Evolutionary conservation across 2,329 filamentous ascomycete species (phyloP).

Genomic region (Rutstroemia sp.): DNA sequence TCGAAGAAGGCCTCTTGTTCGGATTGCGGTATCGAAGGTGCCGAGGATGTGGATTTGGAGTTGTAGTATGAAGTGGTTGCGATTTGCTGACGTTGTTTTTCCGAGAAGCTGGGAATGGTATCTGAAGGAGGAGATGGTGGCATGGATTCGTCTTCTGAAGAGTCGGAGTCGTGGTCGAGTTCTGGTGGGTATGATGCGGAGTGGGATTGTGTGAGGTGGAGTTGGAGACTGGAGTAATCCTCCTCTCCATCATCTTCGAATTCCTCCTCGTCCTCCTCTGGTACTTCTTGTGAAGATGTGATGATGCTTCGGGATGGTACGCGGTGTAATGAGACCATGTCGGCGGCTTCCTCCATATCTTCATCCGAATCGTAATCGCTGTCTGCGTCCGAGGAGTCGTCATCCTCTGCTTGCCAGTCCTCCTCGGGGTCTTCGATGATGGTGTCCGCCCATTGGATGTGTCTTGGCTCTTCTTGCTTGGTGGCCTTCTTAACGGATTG

Average conservation of each 20-base stretch:
- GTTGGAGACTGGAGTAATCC: conserved; percentile 56
- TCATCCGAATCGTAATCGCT: conserved; percentile 47
- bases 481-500: conserved; percentile 76
- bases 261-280: conserved; percentile 32
- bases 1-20: conserved; percentile 38
- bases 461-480: conserved; percentile 49
- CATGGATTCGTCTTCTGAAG: conserved; percentile 65
- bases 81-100: conserved; percentile 42
- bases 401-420: conserved; percentile 51
- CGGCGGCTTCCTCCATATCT: conserved; percentile 49
- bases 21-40: conserved; percentile 23
- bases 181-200: conserved; percentile 55
- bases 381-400: conserved; percentile 46
- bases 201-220: conserved; percentile 64
- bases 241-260: conserved; percentile 50
- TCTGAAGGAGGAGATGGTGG: conserved; percentile 44
- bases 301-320: conserved; percentile 34
- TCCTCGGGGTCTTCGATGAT: conserved; percentile 67
- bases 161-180: conserved; percentile 60
- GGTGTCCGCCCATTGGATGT: conserved; percentile 81
- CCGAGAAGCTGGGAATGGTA: conserved; percentile 50
- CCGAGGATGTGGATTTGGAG: conserved; percentile 24
- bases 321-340: conserved; percentile 40
- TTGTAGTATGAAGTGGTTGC: conserved; percentile 33
- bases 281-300: not conserved